Evolutionary conservation across 345 rosid species (phyloP).

Genomic region (Pugionium cornutum): DNA sequence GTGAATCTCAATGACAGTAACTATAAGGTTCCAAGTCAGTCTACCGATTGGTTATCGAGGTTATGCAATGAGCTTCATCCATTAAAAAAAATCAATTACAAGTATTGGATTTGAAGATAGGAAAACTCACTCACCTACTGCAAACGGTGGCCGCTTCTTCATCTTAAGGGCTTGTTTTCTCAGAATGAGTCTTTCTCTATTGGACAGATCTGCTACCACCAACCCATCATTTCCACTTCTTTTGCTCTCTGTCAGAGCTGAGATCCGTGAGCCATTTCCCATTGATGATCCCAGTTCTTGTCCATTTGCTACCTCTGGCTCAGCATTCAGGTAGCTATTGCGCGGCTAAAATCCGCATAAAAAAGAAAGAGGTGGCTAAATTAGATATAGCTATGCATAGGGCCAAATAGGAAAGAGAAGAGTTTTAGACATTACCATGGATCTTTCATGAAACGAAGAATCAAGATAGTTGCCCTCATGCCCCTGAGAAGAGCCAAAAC

Average conservation of each 20-base stretch:
- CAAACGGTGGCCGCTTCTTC: conserved; percentile 81
- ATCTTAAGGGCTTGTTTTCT: conserved; percentile 85
- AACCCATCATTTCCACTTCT: conserved; percentile 34
- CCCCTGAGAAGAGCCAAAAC: conserved; percentile 33
- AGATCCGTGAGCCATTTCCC: conserved; percentile 32
- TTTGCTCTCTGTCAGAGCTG: conserved; percentile 30
- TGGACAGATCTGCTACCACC: conserved; percentile 54
- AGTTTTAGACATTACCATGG: conserved; percentile 40
- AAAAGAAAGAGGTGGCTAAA: neutral
- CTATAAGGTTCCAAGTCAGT: neutral
- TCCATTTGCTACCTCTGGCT: conserved; percentile 27
- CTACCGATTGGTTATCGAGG: neutral
- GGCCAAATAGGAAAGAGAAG: conserved; percentile 27
- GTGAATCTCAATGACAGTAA: neutral
- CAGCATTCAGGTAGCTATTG: conserved; percentile 24
- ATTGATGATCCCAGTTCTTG: conserved; percentile 39
- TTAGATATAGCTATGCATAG: conserved; percentile 9
- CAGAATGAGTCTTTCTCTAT: conserved; percentile 83
- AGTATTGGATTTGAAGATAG: neutral
- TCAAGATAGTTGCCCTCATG: conserved; percentile 27
- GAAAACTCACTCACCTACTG: conserved; percentile 60
- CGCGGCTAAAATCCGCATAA: conserved; percentile 37
- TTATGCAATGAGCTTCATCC: conserved; percentile 4
- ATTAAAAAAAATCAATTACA: neutral
- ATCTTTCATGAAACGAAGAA: conserved; percentile 37